These are phyloP conservation scores for Centaurea solstitialis DNA, from an alignment of 129 eudicot species.

Conservation along the genomic window DNA sequence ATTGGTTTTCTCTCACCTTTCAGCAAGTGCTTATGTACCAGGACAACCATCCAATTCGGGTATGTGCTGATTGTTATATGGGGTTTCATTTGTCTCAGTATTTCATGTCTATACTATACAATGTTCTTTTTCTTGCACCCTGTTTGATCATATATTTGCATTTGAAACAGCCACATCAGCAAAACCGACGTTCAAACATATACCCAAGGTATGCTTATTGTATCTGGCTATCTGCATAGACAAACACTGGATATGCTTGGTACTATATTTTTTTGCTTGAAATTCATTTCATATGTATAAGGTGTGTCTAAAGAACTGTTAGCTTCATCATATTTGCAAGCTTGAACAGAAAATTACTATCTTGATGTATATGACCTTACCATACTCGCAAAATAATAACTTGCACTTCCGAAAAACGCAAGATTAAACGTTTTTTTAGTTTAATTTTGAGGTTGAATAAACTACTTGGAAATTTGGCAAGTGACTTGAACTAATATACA, in stretches of 20 bases:
- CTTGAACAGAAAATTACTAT: neutral
- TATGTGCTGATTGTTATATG: conserved; percentile 30
- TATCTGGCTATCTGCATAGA: conserved; percentile 8
- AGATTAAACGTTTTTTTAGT: neutral
- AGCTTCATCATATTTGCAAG: neutral
- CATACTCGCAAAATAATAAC: neutral
- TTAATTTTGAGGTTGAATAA: neutral
- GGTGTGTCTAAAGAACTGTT: conserved; percentile 1
- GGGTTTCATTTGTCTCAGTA: conserved; percentile 7
- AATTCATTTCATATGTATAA: neutral
- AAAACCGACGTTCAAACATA: conserved; percentile 81
- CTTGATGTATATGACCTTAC: neutral
- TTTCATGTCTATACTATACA: conserved; percentile 9
- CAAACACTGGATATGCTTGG: neutral
- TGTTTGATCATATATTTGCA: conserved; percentile 9
- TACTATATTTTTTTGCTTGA: conserved; percentile 13
- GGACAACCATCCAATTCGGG: conserved; percentile 73
- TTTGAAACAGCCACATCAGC: conserved; percentile 44
- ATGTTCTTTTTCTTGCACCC: neutral
- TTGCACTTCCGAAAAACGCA: neutral
- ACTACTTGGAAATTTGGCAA: neutral
- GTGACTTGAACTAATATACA: conserved; percentile 3
- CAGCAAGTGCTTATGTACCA: conserved; percentile 97
- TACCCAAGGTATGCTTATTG: conserved; percentile 72
- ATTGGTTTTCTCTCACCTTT: conserved; percentile 24